These are phyloP conservation scores for Mychonastes homosphaera DNA, from an alignment of 139 green algal species.

Conservation along the genomic window DNA sequence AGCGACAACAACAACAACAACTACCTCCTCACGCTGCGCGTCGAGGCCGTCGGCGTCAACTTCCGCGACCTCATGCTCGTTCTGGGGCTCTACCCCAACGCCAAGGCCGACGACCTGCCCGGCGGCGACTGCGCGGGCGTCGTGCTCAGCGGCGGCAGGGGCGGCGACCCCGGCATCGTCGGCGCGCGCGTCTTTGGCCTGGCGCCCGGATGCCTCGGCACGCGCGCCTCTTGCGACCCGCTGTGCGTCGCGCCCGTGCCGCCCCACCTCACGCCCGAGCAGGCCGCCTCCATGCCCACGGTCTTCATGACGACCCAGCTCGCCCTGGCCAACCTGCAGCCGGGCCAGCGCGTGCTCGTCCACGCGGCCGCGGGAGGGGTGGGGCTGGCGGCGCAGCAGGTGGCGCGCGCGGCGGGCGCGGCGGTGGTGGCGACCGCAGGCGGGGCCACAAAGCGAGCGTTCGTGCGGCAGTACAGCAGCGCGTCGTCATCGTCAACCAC, in stretches of 20 bases:
- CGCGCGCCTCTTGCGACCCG: slow-evolving; percentile 36
- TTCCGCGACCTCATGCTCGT: slow-evolving; percentile 56
- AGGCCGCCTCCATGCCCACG: slow-evolving; percentile 58
- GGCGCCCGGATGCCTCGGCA: slow-evolving; percentile 58
- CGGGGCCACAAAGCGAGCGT: slow-evolving; percentile 48
- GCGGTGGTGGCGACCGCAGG: slow-evolving; percentile 47
- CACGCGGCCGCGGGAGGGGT: slow-evolving; percentile 62
- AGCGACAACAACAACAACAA: no score
- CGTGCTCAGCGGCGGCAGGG: slow-evolving; percentile 23
- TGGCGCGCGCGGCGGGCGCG: slow-evolving; percentile 25
- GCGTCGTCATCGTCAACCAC: slow-evolving; percentile 24
- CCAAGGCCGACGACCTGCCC: slow-evolving; percentile 28
- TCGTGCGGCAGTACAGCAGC: slow-evolving; percentile 43
- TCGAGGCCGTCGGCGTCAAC: slow-evolving; percentile 71
- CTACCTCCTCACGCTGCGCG: no score
- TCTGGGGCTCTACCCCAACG: background rate
- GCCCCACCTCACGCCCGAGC: slow-evolving; percentile 43
- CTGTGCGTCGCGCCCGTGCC: slow-evolving; percentile 52
- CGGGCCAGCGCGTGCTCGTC: slow-evolving; percentile 44
- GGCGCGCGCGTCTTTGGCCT: slow-evolving; percentile 70
- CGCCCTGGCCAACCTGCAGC: slow-evolving; percentile 30
- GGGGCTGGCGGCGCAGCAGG: slow-evolving; percentile 56
- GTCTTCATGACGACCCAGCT: slow-evolving; percentile 66
- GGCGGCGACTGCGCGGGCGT: slow-evolving; percentile 56
- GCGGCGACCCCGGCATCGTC: slow-evolving; percentile 7